These are phyloP conservation scores for Schizothecium vesticola DNA, from an alignment of 495 filamentous ascomycete genomes.

Conservation along the genomic window DNA sequence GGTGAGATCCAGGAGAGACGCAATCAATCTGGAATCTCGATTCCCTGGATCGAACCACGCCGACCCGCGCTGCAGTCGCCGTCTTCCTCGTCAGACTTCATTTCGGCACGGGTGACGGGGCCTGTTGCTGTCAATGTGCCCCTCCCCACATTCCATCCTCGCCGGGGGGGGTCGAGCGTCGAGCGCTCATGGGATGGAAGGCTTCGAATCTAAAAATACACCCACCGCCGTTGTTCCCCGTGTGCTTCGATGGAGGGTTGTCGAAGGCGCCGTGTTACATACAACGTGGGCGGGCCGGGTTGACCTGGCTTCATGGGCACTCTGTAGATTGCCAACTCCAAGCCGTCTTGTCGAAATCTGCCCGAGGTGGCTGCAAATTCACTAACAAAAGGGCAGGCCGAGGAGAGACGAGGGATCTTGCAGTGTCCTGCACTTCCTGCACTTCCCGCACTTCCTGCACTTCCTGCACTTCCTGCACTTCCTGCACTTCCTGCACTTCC, in stretches of 20 bases:
- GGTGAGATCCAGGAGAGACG: slow-evolving; percentile 1
- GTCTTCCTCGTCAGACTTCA: slow-evolving; percentile 12
- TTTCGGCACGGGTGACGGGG: slow-evolving; percentile 9
- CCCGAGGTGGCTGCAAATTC: no score
- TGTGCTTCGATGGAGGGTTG: not conserved
- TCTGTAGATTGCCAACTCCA: not conserved
- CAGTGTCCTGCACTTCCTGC: not conserved
- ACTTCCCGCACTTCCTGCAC: not conserved
- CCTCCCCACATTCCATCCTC: slow-evolving; percentile 6
- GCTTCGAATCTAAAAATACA: slow-evolving; percentile 8
- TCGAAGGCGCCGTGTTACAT: slow-evolving; percentile 6
- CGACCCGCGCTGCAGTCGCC: slow-evolving; percentile 5
- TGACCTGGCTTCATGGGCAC: not conserved
- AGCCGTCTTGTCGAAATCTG: not conserved
- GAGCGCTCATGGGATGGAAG: not conserved
- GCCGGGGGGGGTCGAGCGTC: not conserved
- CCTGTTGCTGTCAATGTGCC: slow-evolving; percentile 1
- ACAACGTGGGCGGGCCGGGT: slow-evolving; percentile 3
- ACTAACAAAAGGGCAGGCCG: no score
- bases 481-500: not conserved
- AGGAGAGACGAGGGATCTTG: not conserved
- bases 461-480: not conserved
- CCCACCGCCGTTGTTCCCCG: not conserved
- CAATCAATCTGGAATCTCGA: slow-evolving; percentile 22
- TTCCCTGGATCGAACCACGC: slow-evolving; percentile 20